phyloP scores from a whole-genome alignment of 352 stramenopile genomes.

The Globisporangium irregulare region DNA sequence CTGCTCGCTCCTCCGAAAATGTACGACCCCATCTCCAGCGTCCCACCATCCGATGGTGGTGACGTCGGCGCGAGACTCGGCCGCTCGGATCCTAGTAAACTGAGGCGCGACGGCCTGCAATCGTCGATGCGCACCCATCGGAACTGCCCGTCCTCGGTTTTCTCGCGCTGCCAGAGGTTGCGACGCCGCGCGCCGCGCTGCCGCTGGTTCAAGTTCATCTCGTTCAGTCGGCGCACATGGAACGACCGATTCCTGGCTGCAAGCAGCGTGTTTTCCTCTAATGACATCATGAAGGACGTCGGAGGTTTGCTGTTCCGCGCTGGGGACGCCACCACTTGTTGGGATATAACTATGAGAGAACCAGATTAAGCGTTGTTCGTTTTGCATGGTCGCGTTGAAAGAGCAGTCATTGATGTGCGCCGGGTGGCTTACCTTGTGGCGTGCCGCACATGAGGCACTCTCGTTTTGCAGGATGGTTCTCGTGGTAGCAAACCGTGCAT shows the following conservation, averaged over 20 bases:
- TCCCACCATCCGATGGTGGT: slow-evolving; percentile 3
- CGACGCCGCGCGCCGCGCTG: slow-evolving; percentile 67
- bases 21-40: slow-evolving; percentile 33
- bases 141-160: slow-evolving; percentile 67
- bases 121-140: slow-evolving; percentile 75
- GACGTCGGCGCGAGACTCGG: slow-evolving; percentile 16
- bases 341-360: slow-evolving; percentile 56
- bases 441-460: slow-evolving; percentile 85
- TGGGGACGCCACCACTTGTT: slow-evolving; percentile 43
- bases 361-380: not conserved
- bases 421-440: slow-evolving; percentile 40
- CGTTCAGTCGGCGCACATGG: slow-evolving; percentile 74
- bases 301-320: slow-evolving; percentile 17
- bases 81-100: slow-evolving; percentile 35
- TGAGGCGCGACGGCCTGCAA: slow-evolving; percentile 64
- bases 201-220: slow-evolving; percentile 78
- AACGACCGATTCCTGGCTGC: slow-evolving; percentile 69
- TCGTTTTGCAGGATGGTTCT: slow-evolving; percentile 78
- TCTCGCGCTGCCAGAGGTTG: slow-evolving; percentile 78
- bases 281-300: slow-evolving; percentile 30
- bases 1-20: slow-evolving; percentile 27
- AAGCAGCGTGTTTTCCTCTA: slow-evolving; percentile 35
- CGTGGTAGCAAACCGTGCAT: slow-evolving; percentile 81
- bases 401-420: not conserved
- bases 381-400: not conserved